Conservation (phyloP, 495 filamentous ascomycete genomes). For the Trichocladium antarcticum region DNA sequence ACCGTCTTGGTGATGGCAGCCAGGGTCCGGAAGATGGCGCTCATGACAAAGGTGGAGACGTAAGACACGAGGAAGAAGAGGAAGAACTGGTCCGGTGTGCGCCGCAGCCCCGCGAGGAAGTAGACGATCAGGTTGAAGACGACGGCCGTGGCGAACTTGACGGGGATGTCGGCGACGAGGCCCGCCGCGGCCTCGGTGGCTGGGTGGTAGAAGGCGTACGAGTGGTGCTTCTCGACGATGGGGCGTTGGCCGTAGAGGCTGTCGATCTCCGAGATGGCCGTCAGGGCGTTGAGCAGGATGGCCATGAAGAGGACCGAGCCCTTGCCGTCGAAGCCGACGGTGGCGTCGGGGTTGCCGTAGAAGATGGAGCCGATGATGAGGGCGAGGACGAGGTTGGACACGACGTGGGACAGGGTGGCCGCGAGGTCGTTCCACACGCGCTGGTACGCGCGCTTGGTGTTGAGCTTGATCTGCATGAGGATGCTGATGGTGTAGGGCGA, state of each 20-base stretch:
- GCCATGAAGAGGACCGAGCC: slow-evolving; percentile 49
- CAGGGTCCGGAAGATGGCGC: slow-evolving; percentile 53
- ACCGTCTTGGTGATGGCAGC: slow-evolving; percentile 57
- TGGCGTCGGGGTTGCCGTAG: slow-evolving; percentile 36
- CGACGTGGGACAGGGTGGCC: slow-evolving; percentile 19
- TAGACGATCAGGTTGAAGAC: slow-evolving; percentile 49
- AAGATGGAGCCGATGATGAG: slow-evolving; percentile 39
- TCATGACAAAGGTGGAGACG: slow-evolving; percentile 46
- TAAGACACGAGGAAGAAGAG: slow-evolving; percentile 49
- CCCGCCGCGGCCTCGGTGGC: slow-evolving; percentile 48
- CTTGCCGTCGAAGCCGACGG: slow-evolving; percentile 37
- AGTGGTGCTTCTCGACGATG: slow-evolving; percentile 55
- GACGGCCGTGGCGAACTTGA: slow-evolving; percentile 40
- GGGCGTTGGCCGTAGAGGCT: slow-evolving; percentile 49
- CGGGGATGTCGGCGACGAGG: slow-evolving; percentile 48
- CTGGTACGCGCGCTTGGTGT: slow-evolving; percentile 43
- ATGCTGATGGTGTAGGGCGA: slow-evolving; percentile 50
- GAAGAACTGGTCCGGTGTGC: slow-evolving; percentile 48
- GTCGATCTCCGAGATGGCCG: slow-evolving; percentile 51
- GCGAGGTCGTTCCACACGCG: slow-evolving; percentile 26
- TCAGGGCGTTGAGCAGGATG: slow-evolving; percentile 44
- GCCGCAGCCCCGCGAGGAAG: slow-evolving; percentile 46
- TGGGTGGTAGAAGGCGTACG: slow-evolving; percentile 56
- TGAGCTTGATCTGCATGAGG: slow-evolving; percentile 45
- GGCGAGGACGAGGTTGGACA: slow-evolving; percentile 33